phyloP scores from a whole-genome alignment of 371 early-diverging fungal species.

The Apophysomyces sp. region DNA sequence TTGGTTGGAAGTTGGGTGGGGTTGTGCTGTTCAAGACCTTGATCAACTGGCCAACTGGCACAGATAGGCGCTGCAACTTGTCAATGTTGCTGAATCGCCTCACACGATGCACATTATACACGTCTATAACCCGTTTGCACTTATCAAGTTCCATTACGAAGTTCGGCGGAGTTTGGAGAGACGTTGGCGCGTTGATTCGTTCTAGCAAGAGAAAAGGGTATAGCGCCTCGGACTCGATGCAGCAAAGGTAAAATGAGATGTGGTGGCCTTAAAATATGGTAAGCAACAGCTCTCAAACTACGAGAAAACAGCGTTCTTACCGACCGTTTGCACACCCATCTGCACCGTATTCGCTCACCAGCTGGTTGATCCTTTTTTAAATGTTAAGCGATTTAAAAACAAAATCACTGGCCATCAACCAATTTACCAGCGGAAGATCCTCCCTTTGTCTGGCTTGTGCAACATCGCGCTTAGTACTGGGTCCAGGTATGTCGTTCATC shows the following conservation, averaged over 20 bases:
- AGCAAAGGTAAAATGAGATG: not conserved
- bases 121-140: not conserved
- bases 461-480: not conserved
- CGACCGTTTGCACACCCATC: constrained; percentile 18
- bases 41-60: not conserved
- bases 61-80: not conserved
- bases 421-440: constrained; percentile 2
- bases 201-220: not conserved
- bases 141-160: not conserved
- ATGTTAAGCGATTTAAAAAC: not conserved
- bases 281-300: not conserved
- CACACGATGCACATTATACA: not conserved
- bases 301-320: not conserved
- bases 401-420: not conserved
- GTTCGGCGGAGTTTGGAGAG: not conserved
- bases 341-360: not conserved
- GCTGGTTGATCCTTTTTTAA: constrained; percentile 2
- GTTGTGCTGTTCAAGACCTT: not conserved
- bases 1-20: not conserved
- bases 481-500: not conserved
- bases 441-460: constrained; percentile 5
- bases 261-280: not conserved
- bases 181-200: not conserved
- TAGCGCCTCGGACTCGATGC: not conserved
- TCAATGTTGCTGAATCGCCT: not conserved